phyloP scores from a whole-genome alignment of 805 yeast species.

The Schizosaccharomyces pombe region ASM294v3 CU329670.1:2863001-2863500 shows the following conservation, averaged over 20 bases:
- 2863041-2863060: conserved; percentile 39
- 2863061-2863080: conserved; percentile 27
- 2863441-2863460: not conserved
- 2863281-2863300: conserved; percentile 50
- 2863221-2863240: conserved; percentile 42
- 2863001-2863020: conserved; percentile 19
- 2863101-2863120: conserved; percentile 38
- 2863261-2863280: conserved; percentile 42
- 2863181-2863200: conserved; percentile 46
- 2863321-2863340: conserved; percentile 49
- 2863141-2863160: conserved; percentile 33
- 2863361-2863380: conserved; percentile 2
- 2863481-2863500: not conserved
- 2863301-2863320: conserved; percentile 64
- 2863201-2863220: conserved; percentile 40
- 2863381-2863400: not conserved
- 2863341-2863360: conserved; percentile 40
- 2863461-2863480: not conserved
- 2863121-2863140: conserved; percentile 46
- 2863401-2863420: not conserved
- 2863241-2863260: conserved; percentile 69
- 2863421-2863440: not conserved
- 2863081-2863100: conserved; percentile 28
- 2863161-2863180: conserved; percentile 45
- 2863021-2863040: conserved; percentile 32